These are phyloP conservation scores for Oryza longistaminata DNA, from an alignment of 176 grass and related monocot species.

Conservation along the genomic window DNA sequence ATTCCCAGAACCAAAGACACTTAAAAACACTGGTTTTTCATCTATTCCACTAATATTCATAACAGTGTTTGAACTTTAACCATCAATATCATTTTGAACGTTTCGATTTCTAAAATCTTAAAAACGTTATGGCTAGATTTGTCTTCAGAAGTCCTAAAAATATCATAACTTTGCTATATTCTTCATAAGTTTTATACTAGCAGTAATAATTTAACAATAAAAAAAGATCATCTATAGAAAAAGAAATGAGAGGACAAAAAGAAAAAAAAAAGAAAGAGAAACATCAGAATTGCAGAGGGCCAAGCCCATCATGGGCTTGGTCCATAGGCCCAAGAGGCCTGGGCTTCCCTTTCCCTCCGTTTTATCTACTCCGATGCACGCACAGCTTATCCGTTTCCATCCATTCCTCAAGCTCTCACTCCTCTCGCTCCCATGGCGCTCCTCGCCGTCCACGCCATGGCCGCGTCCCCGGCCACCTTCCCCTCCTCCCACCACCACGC, in stretches of 20 bases:
- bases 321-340: background rate
- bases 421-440: conserved; percentile 43
- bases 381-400: background rate
- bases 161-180: too few species aligned
- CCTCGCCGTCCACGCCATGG: conserved; percentile 48
- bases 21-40: background rate
- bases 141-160: too few species aligned
- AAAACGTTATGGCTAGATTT: too few species aligned
- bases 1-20: background rate
- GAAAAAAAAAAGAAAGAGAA: background rate
- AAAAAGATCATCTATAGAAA: background rate
- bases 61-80: too few species aligned
- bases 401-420: background rate
- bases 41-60: background rate
- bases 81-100: too few species aligned
- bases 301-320: background rate
- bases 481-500: conserved; percentile 34
- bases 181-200: too few species aligned
- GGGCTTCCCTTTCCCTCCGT: background rate
- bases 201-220: too few species aligned
- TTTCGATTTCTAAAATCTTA: too few species aligned
- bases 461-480: background rate
- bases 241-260: background rate
- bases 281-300: background rate
- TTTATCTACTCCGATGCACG: background rate